Evolutionary conservation across 108 stramenopile genomes (phyloP).

Genomic region (Discostella stelligeroides): DNA sequence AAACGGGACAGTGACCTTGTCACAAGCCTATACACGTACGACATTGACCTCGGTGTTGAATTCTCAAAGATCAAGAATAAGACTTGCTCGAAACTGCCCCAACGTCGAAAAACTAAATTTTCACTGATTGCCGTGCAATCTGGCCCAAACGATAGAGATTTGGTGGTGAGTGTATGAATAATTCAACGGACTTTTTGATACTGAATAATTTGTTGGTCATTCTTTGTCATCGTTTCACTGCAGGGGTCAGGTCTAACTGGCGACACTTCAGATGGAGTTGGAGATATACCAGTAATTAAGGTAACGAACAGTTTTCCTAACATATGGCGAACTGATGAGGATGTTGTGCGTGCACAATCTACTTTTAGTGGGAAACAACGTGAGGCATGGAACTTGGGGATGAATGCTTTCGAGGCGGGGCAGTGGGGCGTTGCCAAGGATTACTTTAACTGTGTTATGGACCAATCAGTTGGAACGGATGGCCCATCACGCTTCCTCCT

Average conservation of each 20-base stretch:
- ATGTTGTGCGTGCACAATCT: constrained; percentile 31
- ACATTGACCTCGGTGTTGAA: constrained; percentile 42
- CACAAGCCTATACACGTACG: constrained; percentile 52
- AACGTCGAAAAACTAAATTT: constrained; percentile 6
- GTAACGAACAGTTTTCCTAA: constrained; percentile 30
- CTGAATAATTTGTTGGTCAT: background rate
- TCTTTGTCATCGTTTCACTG: background rate
- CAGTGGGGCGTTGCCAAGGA: constrained; percentile 39
- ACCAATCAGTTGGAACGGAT: constrained; percentile 44
- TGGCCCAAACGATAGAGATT: background rate
- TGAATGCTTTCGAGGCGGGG: constrained; percentile 41
- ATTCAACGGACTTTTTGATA: background rate
- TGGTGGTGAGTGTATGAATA: constrained; percentile 5
- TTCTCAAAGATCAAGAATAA: constrained; percentile 2
- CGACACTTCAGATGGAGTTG: constrained; percentile 25
- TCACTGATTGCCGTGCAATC: background rate
- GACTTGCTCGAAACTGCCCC: background rate
- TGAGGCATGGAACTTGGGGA: constrained; percentile 31
- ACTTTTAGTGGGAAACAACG: constrained; percentile 44
- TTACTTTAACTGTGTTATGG: constrained; percentile 39
- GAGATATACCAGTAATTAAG: constrained; percentile 46
- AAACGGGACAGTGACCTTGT: constrained; percentile 30
- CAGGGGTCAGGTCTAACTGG: background rate
- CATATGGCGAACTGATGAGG: constrained; percentile 51
- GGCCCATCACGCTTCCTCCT: constrained; percentile 46